These are phyloP conservation scores for Trichoderma afroharzianum DNA, from an alignment of 2,329 filamentous ascomycete species.

Conservation along the genomic window DNA sequence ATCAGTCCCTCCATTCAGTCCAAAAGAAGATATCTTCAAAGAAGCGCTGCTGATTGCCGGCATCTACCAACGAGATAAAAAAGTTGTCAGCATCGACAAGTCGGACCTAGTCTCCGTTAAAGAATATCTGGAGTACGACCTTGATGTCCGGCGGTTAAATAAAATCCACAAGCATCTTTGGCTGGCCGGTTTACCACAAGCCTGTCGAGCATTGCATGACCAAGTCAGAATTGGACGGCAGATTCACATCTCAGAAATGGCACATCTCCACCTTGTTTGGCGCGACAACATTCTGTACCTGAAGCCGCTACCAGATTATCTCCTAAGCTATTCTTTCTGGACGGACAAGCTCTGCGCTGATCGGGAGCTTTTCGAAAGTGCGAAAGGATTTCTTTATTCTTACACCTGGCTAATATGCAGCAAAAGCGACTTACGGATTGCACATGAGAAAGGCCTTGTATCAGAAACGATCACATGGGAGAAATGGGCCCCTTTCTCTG, in stretches of 20 bases:
- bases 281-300: slow-evolving; percentile 1
- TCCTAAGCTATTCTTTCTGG: neutral
- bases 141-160: neutral
- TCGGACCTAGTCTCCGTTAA: neutral
- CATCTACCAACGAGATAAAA: neutral
- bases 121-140: neutral
- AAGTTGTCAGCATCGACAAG: neutral
- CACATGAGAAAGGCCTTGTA: neutral
- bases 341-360: neutral
- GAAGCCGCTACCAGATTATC: slow-evolving; percentile 4
- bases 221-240: neutral
- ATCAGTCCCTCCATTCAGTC: neutral
- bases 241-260: neutral
- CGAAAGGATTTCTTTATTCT: slow-evolving; percentile 1
- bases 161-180: slow-evolving; percentile 9
- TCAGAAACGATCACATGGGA: neutral
- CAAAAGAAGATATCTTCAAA: neutral
- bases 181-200: neutral
- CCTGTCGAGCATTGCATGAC: neutral
- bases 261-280: slow-evolving; percentile 7
- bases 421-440: slow-evolving; percentile 6
- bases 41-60: neutral
- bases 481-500: slow-evolving; percentile 2
- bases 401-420: slow-evolving; percentile 5
- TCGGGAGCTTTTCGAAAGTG: neutral